A percentile compares a stretch with the other conserved stretches of the same genome.
These are phyloP conservation scores for Lablab purpureus DNA, from an alignment of 306 rosid genomes.

Conservation along the genomic window DNA sequence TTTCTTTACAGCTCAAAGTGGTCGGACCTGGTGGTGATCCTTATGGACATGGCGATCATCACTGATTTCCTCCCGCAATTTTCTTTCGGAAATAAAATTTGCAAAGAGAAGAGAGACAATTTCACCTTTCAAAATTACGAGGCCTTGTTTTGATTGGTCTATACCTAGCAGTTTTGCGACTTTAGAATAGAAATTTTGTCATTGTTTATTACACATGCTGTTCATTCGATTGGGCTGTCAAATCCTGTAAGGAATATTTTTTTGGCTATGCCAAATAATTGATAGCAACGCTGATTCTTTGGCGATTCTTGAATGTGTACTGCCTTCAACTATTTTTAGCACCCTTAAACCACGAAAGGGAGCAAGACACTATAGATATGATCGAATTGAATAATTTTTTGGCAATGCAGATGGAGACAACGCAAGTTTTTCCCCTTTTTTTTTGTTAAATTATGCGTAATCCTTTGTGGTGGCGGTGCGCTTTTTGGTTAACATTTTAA, in stretches of 20 bases:
- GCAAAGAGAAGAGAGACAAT: slow-evolving; percentile 55
- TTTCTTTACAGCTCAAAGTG: slow-evolving; percentile 80
- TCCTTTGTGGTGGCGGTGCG: not conserved
- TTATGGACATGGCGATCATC: slow-evolving; percentile 75
- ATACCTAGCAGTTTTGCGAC: slow-evolving; percentile 52
- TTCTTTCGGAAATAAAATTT: slow-evolving; percentile 63
- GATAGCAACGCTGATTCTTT: slow-evolving; percentile 64
- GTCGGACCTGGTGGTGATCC: slow-evolving; percentile 97
- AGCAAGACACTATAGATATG: not conserved
- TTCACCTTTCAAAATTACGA: slow-evolving; percentile 53
- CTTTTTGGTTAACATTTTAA: not conserved
- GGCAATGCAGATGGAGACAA: not conserved
- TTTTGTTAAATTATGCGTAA: not conserved
- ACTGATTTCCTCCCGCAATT: slow-evolving; percentile 54
- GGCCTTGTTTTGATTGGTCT: slow-evolving; percentile 54
- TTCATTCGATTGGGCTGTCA: slow-evolving; percentile 52
- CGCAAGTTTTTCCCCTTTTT: not conserved
- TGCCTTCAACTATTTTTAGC: slow-evolving; percentile 21
- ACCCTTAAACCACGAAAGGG: not conserved
- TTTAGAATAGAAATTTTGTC: slow-evolving; percentile 54
- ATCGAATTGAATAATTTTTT: not conserved
- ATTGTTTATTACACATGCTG: slow-evolving; percentile 53
- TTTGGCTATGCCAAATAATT: slow-evolving; percentile 63
- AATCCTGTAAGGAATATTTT: slow-evolving; percentile 47
- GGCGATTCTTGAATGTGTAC: slow-evolving; percentile 32